Conservation (phyloP, 106 monocot genomes). For the Amphibolis antarctica region DNA sequence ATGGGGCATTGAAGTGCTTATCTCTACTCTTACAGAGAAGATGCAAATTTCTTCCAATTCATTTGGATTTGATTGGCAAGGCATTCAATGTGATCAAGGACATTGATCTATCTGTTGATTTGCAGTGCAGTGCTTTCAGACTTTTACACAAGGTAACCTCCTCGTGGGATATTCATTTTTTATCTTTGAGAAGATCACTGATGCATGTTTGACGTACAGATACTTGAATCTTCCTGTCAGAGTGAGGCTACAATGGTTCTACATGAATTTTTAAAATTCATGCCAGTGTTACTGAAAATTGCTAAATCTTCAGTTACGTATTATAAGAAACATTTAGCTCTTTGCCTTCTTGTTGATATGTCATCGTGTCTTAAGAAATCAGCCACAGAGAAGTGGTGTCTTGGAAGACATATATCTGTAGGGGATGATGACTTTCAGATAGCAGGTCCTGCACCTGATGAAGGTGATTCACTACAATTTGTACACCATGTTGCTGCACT, state of each 20-base stretch:
- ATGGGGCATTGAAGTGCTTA: conserved; percentile 39
- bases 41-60: conserved; percentile 17
- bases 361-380: conserved; percentile 25
- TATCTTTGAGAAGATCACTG: not conserved
- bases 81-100: conserved; percentile 27
- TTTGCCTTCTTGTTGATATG: conserved; percentile 41
- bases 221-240: conserved; percentile 3
- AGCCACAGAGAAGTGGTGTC: conserved; percentile 4
- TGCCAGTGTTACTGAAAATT: conserved; percentile 22
- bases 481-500: conserved; percentile 15
- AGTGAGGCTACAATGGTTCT: conserved; percentile 6
- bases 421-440: not conserved
- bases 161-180: not conserved
- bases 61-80: conserved; percentile 11
- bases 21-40: conserved; percentile 24
- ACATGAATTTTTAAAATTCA: conserved; percentile 27
- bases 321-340: conserved; percentile 24
- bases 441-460: not conserved
- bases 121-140: conserved; percentile 27
- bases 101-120: conserved; percentile 12
- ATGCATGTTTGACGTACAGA: conserved; percentile 1
- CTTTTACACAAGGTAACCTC: conserved; percentile 43
- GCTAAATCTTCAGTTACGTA: conserved; percentile 12
- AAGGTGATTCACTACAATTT: conserved; percentile 6
- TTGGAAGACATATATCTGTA: not conserved